Base-by-base conservation (phyloP, 441 rosid genomes). In the Rhodomyrtus psidioides region DNA sequence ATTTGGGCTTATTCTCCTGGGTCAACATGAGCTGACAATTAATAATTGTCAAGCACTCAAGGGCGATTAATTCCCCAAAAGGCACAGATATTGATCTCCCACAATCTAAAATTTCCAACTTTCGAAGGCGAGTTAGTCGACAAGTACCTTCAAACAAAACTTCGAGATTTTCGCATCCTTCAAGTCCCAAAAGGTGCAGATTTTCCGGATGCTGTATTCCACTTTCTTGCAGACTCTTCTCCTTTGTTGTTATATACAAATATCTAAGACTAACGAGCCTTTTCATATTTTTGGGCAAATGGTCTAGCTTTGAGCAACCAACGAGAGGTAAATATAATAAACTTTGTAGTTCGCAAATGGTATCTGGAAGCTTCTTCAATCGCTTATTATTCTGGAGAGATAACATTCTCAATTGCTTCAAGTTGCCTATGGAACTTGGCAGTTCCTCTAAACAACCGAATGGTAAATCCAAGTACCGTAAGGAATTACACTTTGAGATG, bases 141-240 rank as follows among this genome's bases (percentile, higher is more conserved):
- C 75, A 30, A 8, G 24, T 8, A 9, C 44, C 75, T 62, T 62
- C 44, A 16, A 62, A 62, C 1, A 62, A 62, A 1, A 30, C 4
- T 17, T 30, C 6, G 42, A 62, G 44, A 62, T 62, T 62, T 9
- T 30, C 0, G 7, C 44, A 62, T 1, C 1, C 13, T 0, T 0
- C 0, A 1, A 62, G 1, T 0, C 0, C 0, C 7, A 62, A 30
- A 17, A 0, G 0, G 0, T 0, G 26, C 13, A 62, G 26, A 7
- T 34, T 65, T 30, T 65, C 14, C 0, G 4, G 4, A 7, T 65
- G 30, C 2, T 34, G 76, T 9, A 65, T 4, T 0, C 46, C 76
- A 5, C 7, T 34, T 17, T 6, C 2, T 8, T 19, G 46, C 6
- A 19, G 0, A 34, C 44, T 30, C 6, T 65, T 65, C 10, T 65